Evolutionary conservation across 306 rosid genomes (phyloP).

Genomic region (Glycine tomentella): DNA sequence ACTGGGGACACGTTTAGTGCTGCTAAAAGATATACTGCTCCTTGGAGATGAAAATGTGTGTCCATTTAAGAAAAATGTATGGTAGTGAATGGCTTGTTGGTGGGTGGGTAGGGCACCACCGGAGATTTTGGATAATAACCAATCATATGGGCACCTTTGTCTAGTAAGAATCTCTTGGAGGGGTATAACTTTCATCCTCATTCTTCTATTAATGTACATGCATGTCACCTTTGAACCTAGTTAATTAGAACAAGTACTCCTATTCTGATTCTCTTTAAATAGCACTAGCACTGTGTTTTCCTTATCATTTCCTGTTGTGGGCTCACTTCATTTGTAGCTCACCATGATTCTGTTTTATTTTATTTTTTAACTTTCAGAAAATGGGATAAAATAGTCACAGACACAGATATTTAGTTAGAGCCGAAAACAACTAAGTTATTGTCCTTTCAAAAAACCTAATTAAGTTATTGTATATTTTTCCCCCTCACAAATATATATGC

Average conservation of each 20-base stretch:
- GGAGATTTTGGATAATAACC: conserved; percentile 23
- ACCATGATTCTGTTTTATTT: background rate
- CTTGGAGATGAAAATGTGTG: background rate
- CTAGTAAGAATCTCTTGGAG: conserved; percentile 25
- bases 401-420: background rate
- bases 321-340: background rate
- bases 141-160: conserved; percentile 28
- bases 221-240: background rate
- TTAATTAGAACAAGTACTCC: no score
- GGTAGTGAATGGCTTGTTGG: background rate
- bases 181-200: background rate
- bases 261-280: background rate
- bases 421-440: background rate
- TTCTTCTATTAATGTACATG: background rate
- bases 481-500: no score
- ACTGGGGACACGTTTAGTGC: conserved; percentile 23
- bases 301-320: background rate
- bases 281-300: no score
- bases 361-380: background rate
- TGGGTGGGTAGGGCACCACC: background rate
- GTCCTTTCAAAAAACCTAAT: no score
- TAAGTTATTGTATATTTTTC: background rate
- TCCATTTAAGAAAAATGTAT: background rate
- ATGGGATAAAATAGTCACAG: background rate
- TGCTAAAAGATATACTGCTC: background rate